Base-by-base conservation (phyloP, 139 green algal genomes). In the Raphidocelis subcapitata region DNA sequence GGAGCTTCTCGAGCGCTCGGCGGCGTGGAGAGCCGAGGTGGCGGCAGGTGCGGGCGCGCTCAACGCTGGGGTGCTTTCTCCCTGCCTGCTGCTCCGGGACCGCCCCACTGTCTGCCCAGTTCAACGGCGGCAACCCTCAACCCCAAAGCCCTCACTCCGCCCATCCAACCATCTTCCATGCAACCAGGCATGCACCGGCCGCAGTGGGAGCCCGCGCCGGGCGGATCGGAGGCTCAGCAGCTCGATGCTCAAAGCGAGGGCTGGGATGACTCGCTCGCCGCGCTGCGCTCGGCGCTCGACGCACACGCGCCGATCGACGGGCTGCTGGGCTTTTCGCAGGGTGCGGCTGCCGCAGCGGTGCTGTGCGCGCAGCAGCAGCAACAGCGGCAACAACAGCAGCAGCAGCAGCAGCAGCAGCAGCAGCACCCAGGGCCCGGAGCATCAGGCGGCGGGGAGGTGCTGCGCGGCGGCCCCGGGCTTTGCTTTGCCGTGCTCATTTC, bases 321-420 rank as follows among this genome's bases (percentile, higher is more conserved):
- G 16, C 74, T 97, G 5, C 66, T 97, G 37, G 92, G 92, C 1
- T 97, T 97, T 60, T 94, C 86, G 3, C 93, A 97, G 69, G 84
- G 80, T 0, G 81, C 82, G 0, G 73, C 73, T 2, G 75, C 90
- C 16, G 82, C 78, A 0, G 84, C 83, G 0, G 51, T 70, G 14
- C 68, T 92, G 36, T 71, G 46, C 32, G 77, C 82, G 3, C 21
- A 62, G 56, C 79, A 82, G 72, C 79, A 86, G 75, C 60, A 76
- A 61, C 72, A 72, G 49, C 44, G 36, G 37, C 18, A 54, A 5
- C 23, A 46, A 47, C 59, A 51, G 46, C 24, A 33, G 32, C 44
- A 12, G 14, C 65, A 72, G 26, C 23, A 31, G 12, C 64, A 44
- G 46, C 15, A 15, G 14, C 15, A 21, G 66, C 67, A 60, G 49